Percentiles rank a stretch among this genome's conserved stretches.
phyloP scores from a whole-genome alignment of 805 yeast species.

The Wickerhamomyces silvicola region DNA sequence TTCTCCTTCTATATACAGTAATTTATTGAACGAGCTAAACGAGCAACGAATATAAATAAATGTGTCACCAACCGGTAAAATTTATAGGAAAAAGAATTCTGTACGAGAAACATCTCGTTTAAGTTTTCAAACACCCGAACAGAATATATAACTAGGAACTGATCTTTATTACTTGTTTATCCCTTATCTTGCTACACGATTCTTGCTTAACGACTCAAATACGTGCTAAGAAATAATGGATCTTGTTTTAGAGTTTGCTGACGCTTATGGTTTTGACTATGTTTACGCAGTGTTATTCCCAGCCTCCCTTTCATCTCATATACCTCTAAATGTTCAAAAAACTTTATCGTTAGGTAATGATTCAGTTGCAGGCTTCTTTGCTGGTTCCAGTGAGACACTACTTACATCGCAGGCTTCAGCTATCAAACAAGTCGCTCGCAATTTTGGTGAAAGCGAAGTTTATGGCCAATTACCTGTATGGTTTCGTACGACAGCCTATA shows the following conservation, averaged over 20 bases:
- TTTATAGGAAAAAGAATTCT: constrained; percentile 11
- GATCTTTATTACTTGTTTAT: no score
- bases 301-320: constrained; percentile 34
- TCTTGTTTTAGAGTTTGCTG: constrained; percentile 76
- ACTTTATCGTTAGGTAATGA: constrained; percentile 19
- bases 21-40: constrained; percentile 3
- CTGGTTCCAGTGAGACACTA: constrained; percentile 10
- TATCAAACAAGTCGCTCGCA: constrained; percentile 17
- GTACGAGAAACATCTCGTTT: no score
- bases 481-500: constrained; percentile 48
- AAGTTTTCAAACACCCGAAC: no score
- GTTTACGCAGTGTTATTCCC: constrained; percentile 69
- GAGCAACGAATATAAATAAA: constrained; percentile 5
- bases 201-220: constrained; percentile 7
- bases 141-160: no score
- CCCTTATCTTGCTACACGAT: no score
- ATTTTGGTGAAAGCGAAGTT: constrained; percentile 32
- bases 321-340: constrained; percentile 26
- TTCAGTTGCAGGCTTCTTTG: constrained; percentile 17
- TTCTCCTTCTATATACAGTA: no score
- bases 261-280: constrained; percentile 67
- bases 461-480: constrained; percentile 59
- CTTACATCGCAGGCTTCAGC: constrained; percentile 7
- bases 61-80: not conserved
- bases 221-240: constrained; percentile 53